Percentiles rank a stretch among this genome's conserved stretches.
Conservation (phyloP, 192 early-diverging fungal species). For the Polychytrium aggregatum region DNA sequence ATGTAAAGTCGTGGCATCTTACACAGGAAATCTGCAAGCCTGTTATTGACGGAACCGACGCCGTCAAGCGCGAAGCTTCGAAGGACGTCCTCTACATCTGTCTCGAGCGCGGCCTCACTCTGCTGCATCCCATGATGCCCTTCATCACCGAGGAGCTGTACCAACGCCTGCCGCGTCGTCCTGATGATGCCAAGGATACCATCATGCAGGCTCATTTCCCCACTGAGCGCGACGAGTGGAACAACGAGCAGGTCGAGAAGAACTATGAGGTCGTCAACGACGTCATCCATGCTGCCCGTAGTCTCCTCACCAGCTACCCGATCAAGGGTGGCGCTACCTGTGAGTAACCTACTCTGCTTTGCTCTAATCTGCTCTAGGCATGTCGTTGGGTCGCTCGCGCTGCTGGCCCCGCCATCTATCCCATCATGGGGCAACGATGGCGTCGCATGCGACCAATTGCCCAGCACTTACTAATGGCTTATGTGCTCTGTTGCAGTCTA, state of each 20-base stretch:
- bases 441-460: constrained; percentile 1
- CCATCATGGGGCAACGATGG: neutral
- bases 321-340: constrained; percentile 56
- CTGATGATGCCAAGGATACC: constrained; percentile 45
- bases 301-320: constrained; percentile 66
- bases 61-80: constrained; percentile 34
- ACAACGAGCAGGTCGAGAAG: constrained; percentile 55
- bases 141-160: constrained; percentile 98
- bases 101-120: constrained; percentile 77
- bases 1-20: neutral
- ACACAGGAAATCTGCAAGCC: constrained; percentile 77
- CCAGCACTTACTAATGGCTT: constrained; percentile 3
- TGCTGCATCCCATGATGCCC: constrained; percentile 98
- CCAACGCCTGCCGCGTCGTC: constrained; percentile 82
- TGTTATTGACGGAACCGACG: constrained; percentile 57
- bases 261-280: constrained; percentile 73
- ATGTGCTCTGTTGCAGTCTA: constrained; percentile 30
- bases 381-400: neutral
- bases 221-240: constrained; percentile 21
- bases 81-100: constrained; percentile 91
- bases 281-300: constrained; percentile 65
- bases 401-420: neutral
- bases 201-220: constrained; percentile 70
- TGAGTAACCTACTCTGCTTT: constrained; percentile 19
- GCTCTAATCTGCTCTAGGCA: neutral